These are phyloP conservation scores for Trametes hirsuta DNA, from an alignment of 1,284 basidiomycete species.

Conservation along the genomic window DNA sequence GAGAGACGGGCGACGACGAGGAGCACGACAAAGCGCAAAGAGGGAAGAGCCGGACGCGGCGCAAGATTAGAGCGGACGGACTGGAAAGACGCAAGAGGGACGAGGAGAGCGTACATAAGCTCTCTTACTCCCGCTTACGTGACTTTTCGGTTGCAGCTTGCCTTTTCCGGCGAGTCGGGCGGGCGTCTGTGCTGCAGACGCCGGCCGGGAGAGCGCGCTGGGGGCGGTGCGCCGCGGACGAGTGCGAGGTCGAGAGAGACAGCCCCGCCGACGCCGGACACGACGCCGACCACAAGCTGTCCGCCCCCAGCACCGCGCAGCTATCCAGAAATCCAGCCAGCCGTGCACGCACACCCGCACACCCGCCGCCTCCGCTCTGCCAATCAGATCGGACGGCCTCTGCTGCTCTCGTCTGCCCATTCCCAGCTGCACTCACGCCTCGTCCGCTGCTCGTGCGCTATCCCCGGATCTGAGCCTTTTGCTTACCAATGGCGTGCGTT, in stretches of 20 bases:
- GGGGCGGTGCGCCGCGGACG: background rate
- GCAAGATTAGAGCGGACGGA: slow-evolving; percentile 20
- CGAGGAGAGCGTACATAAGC: slow-evolving; percentile 17
- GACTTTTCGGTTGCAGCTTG: slow-evolving; percentile 12
- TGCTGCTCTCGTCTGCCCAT: background rate
- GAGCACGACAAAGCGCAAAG: background rate
- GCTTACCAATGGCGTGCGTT: slow-evolving; percentile 20
- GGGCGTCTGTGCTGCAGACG: background rate
- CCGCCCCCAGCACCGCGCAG: background rate
- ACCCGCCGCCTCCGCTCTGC: background rate
- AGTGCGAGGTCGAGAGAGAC: background rate
- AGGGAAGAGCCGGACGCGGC: slow-evolving; percentile 20
- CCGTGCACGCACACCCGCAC: no score
- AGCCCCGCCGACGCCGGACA: background rate
- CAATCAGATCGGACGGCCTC: background rate
- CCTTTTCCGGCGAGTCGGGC: slow-evolving; percentile 5
- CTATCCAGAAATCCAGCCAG: background rate
- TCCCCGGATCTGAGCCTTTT: slow-evolving; percentile 11
- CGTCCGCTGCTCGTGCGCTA: background rate
- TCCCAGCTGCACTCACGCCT: background rate
- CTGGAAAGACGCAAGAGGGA: slow-evolving; percentile 13
- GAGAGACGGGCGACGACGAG: slow-evolving; percentile 12
- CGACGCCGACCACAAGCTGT: background rate
- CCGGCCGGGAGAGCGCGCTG: background rate
- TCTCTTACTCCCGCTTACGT: slow-evolving; percentile 24